phyloP scores from a whole-genome alignment of 441 rosid species.

The Pelargonium fulgidum region DNA sequence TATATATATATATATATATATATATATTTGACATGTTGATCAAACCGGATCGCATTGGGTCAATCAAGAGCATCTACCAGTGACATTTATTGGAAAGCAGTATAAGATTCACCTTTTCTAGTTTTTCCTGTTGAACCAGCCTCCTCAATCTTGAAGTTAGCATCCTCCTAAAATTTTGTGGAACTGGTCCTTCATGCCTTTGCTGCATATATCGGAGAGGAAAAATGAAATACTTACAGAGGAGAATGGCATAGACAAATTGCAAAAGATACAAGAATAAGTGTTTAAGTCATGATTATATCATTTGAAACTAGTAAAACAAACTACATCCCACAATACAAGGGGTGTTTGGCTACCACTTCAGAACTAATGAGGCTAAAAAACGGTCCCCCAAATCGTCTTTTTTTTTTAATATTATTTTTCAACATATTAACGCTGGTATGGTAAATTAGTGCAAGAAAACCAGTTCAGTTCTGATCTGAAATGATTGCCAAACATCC shows the following conservation, averaged over 20 bases:
- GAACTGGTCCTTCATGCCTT: conserved; percentile 39
- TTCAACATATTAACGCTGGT: too few species aligned
- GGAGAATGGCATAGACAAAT: background rate
- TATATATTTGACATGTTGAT: too few species aligned
- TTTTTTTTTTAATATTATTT: too few species aligned
- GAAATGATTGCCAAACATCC: too few species aligned
- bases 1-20: too few species aligned
- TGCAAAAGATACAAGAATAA: background rate
- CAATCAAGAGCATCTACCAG: background rate
- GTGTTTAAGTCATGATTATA: background rate
- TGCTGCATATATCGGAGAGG: conserved; percentile 36
- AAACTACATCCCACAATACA: background rate
- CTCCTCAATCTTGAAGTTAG: conserved; percentile 67
- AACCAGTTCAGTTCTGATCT: too few species aligned
- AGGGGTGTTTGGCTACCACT: background rate
- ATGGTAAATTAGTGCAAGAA: too few species aligned
- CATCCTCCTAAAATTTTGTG: conserved; percentile 57
- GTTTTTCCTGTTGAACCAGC: conserved; percentile 61
- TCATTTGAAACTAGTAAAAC: background rate
- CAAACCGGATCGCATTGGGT: too few species aligned
- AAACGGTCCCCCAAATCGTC: too few species aligned
- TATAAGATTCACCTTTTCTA: conserved; percentile 46
- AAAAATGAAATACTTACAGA: conserved; percentile 3
- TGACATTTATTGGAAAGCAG: conserved; percentile 2
- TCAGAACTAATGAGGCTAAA: background rate